Evolutionary conservation across 2,329 filamentous ascomycete species (phyloP), one percentile per base, ranked within the genome.

Genomic region (Tolypocladium endophyticum): DNA sequence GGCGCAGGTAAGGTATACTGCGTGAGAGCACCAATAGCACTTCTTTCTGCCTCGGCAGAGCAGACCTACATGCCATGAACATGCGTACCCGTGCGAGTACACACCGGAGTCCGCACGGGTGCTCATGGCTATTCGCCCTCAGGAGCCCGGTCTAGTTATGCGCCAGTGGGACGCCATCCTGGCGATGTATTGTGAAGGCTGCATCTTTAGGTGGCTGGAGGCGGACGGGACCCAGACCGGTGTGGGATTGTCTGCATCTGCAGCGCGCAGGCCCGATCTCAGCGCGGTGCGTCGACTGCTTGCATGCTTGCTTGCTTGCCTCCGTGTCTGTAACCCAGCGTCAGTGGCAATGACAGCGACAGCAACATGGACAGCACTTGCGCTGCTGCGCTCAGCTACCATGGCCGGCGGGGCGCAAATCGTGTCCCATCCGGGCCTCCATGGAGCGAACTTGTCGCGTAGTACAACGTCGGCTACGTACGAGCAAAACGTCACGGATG

Each of bases 221-320:
- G 55, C 38, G n/a, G 23, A 30, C 30, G 25, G 38, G 55, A 56
- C 55, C 45, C 58, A 56, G 54, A 59, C 58, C 54, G 58, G 58
- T 59, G 58, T 56, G 58, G 58, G 41, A 55, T 55, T 38, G 52
- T 43, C 25, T 58, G 50, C 55, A 57, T 36, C 54, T 41, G 57
- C 45, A 54, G 33, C 41, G 50, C 38, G 58, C 35, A 56, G 43
- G 23, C 55, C 16, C 41, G 43, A 25, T 39, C 55, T 14, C 55
- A 56, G 38, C 36, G 30, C 12, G 55, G 55, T 56, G 55, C 55
- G 36, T n/a, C 45, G 12, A 50, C 45, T 56, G 55, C 55, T 28
- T 39, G 35, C 35, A n/a, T 38, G 36, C 36, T 25, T 56, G 55
- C 55, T 36, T 36, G 35, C 35, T 36, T 41, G 25, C 45, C 45